These are phyloP conservation scores for Fusarium domesticum DNA, from an alignment of 2,329 filamentous ascomycete genomes.

Conservation along the genomic window DNA sequence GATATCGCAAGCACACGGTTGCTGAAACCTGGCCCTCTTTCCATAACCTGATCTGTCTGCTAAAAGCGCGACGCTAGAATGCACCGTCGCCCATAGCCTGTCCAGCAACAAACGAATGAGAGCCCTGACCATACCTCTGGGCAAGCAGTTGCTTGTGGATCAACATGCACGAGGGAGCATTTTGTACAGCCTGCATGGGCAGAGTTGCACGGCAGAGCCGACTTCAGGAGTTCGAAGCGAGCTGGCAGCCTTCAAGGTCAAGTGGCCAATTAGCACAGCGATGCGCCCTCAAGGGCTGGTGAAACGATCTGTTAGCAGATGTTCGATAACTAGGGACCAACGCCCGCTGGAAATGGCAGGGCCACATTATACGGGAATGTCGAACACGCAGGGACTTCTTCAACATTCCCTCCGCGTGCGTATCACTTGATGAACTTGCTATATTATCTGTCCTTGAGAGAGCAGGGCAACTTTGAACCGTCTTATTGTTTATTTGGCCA, in stretches of 20 bases:
- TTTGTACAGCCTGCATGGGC: slow-evolving; percentile 22
- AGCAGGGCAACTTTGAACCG: too few relatives aligned
- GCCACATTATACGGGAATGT: too few relatives aligned
- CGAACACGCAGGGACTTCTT: too few relatives aligned
- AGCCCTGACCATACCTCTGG: slow-evolving; percentile 31
- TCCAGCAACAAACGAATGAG: slow-evolving; percentile 27
- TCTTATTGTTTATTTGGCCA: slow-evolving; percentile 20
- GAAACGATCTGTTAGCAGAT: not conserved
- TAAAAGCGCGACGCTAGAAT: slow-evolving; percentile 24
- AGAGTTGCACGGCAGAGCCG: slow-evolving; percentile 7
- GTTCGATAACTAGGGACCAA: too few relatives aligned
- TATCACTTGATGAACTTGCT: slow-evolving; percentile 6
- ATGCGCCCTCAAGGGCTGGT: not conserved
- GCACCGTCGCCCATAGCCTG: slow-evolving; percentile 24
- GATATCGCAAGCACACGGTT: slow-evolving; percentile 10
- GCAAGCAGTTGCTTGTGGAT: slow-evolving; percentile 23
- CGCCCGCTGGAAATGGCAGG: too few relatives aligned
- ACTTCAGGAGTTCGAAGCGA: slow-evolving; percentile 12
- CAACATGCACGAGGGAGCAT: slow-evolving; percentile 30
- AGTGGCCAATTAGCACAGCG: not conserved
- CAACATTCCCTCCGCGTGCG: slow-evolving; percentile 7
- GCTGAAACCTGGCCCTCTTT: slow-evolving; percentile 13
- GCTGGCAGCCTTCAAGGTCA: slow-evolving; percentile 2
- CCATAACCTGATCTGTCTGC: slow-evolving; percentile 16
- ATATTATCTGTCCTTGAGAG: slow-evolving; percentile 17